phyloP scores from a whole-genome alignment of 2,329 filamentous ascomycete species.

The Setomelanomma holmii region DNA sequence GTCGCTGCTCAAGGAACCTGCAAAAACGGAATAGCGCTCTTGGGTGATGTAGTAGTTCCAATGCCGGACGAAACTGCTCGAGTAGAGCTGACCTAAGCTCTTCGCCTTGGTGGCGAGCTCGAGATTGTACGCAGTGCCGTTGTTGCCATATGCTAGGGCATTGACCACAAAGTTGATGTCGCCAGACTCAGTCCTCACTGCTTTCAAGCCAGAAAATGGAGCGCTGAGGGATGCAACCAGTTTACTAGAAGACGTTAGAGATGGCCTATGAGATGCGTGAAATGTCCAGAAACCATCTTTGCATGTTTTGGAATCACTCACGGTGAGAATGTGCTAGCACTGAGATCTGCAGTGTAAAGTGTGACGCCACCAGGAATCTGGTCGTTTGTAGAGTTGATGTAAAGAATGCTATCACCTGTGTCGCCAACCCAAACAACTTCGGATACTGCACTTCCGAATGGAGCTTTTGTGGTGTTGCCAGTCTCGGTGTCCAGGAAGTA shows the following conservation, averaged over 20 bases:
- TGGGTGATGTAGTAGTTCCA: conserved; percentile 78
- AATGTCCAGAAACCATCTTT: too few relatives aligned
- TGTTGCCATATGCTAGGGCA: conserved; percentile 67
- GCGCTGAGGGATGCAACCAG: conserved; percentile 52
- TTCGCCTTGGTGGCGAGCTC: conserved; percentile 64
- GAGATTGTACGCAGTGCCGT: conserved; percentile 74
- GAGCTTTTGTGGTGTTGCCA: conserved; percentile 42
- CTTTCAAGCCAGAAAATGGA: conserved; percentile 59
- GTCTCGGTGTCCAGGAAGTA: conserved; percentile 40
- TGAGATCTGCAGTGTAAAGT: conserved; percentile 43
- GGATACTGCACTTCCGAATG: conserved; percentile 40
- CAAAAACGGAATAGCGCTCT: conserved; percentile 76
- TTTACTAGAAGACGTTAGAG: conserved; percentile 18
- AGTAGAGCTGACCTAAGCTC: conserved; percentile 74
- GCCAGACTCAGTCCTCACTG: conserved; percentile 47
- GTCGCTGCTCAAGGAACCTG: conserved; percentile 62
- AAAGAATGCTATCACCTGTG: conserved; percentile 62
- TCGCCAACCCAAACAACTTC: conserved; percentile 45
- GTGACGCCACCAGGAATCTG: conserved; percentile 44
- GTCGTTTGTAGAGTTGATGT: conserved; percentile 71
- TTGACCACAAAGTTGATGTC: conserved; percentile 58
- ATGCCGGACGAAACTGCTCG: conserved; percentile 77
- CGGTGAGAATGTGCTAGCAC: conserved; percentile 33
- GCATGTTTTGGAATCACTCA: conserved; percentile 6
- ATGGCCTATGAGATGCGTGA: too few relatives aligned